Evolutionary conservation across 306 rosid genomes (phyloP).

Genomic region (Prosopis cineraria): DNA sequence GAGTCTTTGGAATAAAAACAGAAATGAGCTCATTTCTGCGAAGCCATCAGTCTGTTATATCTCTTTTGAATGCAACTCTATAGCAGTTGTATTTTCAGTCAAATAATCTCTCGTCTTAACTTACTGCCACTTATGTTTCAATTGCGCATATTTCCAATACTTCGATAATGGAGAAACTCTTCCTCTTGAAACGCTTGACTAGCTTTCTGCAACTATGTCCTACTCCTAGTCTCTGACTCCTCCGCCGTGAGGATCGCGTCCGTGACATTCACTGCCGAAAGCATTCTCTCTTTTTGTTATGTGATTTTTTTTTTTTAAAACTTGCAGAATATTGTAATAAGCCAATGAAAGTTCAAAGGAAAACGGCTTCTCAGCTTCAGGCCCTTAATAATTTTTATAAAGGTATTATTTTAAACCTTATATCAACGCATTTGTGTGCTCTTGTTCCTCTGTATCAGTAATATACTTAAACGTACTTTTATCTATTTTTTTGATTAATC

Average conservation of each 20-base stretch:
- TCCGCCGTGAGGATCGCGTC: too few species aligned
- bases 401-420: background rate
- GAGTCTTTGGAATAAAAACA: background rate
- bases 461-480: background rate
- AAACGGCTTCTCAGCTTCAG: constrained; percentile 19
- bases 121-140: background rate
- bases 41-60: background rate
- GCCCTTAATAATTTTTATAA: constrained; percentile 15
- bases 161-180: too few species aligned
- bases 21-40: background rate
- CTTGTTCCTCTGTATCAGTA: background rate
- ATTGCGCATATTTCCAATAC: too few species aligned
- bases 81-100: background rate
- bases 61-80: background rate
- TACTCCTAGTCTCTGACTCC: too few species aligned
- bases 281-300: too few species aligned
- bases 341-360: constrained; percentile 21
- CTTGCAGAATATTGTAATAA: constrained; percentile 11
- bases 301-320: background rate
- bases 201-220: too few species aligned
- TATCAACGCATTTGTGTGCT: background rate
- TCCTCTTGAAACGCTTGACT: too few species aligned
- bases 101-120: background rate
- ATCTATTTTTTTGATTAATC: background rate
- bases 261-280: too few species aligned